Base-by-base conservation (phyloP, 1,284 basidiomycete genomes). In the Chondrostereum purpureum region DNA sequence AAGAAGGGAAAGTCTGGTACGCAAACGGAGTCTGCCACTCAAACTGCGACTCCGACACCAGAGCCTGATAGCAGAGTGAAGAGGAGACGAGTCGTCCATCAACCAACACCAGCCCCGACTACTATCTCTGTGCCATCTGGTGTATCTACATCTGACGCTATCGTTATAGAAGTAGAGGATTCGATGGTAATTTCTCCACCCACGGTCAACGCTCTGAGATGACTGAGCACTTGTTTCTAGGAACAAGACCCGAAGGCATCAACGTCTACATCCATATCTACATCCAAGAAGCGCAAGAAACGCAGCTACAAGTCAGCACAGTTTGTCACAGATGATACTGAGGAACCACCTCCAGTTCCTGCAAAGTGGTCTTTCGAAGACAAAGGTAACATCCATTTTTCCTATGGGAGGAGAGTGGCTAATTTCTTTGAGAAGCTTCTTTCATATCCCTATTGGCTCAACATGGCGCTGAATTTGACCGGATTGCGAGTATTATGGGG, bases 381-480 rank as follows among this genome's bases (percentile, higher is more conserved):
- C 56, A 75, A 76, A 70, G 68, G 79, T 78, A 51, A 50, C 68
- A 21, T 16, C 42, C n/a, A 42, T 53, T 35, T 39, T 46, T 49
- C 38, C 46, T 46, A 43, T 44, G 35, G 39, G 24, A 37, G 36
- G 48, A 23, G 47, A 45, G 39, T 56, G 41, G 24, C 49, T 55
- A 46, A 58, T 49, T 48, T 43, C 46, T 44, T 49, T 31, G 21
- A 14, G 42, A 18, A 83, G 80, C 61, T 36, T 56, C 72, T 22
- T 88, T 92, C 60, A 59, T 85, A 44, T 66, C 73, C 23, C 70
- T 90, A 22, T 69, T 92, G 12, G 66, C 69, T 12, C 69, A 80
- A 50, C 73, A 89, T 58, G 88, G 88, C 33, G 78, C 80, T 52
- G 78, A 92, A 56, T 88, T 87, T 62, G 78, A 82, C 51, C 72